Evolutionary conservation across 2,329 filamentous ascomycete genomes (phyloP).

Genomic region (Penicillium sp.): DNA sequence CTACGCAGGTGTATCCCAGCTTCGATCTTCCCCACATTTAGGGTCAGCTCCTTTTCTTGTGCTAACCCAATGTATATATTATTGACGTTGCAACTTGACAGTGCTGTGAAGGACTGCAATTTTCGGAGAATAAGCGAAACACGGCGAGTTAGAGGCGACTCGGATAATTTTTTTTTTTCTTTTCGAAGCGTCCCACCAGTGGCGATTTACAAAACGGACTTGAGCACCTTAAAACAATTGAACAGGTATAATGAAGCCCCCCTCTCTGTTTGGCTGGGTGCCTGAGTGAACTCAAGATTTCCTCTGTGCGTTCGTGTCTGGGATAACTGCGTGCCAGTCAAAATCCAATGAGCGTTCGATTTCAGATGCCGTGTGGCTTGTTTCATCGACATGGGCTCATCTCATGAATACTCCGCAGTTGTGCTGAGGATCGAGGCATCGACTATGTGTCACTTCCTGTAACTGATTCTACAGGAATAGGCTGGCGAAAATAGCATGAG

Average conservation of each 20-base stretch:
- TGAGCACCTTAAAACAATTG: not conserved
- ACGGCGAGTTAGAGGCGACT: constrained; percentile 15
- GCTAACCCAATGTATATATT: constrained; percentile 12
- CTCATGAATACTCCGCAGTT: constrained; percentile 7
- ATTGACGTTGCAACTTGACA: constrained; percentile 7
- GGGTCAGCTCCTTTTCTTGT: constrained; percentile 2
- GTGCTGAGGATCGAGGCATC: constrained; percentile 13
- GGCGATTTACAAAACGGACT: not conserved
- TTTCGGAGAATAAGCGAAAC: constrained; percentile 26
- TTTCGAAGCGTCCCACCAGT: constrained; percentile 1
- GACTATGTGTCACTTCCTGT: constrained; percentile 12
- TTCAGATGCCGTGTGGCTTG: constrained; percentile 15
- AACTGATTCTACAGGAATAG: constrained; percentile 5
- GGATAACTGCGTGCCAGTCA: constrained; percentile 18
- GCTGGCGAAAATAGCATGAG: not conserved
- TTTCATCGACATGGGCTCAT: constrained; percentile 15
- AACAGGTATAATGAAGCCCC: not conserved
- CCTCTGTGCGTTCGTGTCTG: constrained; percentile 25
- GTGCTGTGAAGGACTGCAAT: constrained; percentile 20
- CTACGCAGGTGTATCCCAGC: not conserved
- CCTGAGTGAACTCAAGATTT: constrained; percentile 6
- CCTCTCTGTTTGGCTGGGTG: not conserved
- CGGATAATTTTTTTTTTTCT: constrained; percentile 20
- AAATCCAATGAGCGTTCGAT: constrained; percentile 17
- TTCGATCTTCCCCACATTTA: constrained; percentile 10